A percentile compares a stretch with the other conserved stretches of the same genome.
Conservation (phyloP, 129 eudicot genomes). For the Escallonia herrerae region DNA sequence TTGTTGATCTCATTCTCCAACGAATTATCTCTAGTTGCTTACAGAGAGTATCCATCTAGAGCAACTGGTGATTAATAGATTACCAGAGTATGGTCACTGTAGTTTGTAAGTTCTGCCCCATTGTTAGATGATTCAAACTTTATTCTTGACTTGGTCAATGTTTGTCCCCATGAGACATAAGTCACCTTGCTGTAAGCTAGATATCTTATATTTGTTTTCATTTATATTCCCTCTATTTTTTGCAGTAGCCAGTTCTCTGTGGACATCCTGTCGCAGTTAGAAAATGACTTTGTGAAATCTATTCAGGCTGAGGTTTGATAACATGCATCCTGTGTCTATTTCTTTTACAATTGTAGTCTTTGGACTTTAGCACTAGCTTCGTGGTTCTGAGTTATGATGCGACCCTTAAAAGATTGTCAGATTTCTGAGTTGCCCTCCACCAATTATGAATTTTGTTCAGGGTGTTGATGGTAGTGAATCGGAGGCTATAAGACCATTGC, state of each 20-base stretch:
- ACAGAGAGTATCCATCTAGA: too few species aligned
- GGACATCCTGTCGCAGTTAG: slow-evolving; percentile 68
- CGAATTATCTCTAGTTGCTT: too few species aligned
- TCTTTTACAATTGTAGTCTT: neutral
- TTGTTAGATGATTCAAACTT: too few species aligned
- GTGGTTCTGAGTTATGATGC: neutral
- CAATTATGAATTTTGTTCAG: slow-evolving; percentile 25
- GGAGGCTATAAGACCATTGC: slow-evolving; percentile 69
- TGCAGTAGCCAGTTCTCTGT: slow-evolving; percentile 80
- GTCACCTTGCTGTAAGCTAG: neutral
- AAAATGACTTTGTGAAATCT: slow-evolving; percentile 72
- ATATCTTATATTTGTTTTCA: slow-evolving; percentile 7
- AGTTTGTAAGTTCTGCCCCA: too few species aligned
- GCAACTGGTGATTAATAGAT: too few species aligned
- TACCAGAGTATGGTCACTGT: too few species aligned
- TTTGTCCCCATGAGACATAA: neutral
- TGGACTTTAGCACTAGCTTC: neutral
- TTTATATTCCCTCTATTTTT: slow-evolving; percentile 14
- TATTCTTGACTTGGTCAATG: too few species aligned
- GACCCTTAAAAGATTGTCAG: neutral
- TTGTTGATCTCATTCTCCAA: too few species aligned
- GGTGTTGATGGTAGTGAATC: slow-evolving; percentile 54
- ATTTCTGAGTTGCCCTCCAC: slow-evolving; percentile 5
- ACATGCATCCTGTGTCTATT: slow-evolving; percentile 2
- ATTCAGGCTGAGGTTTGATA: slow-evolving; percentile 70